Base-by-base conservation (phyloP, 768 basidiomycete species). In the Lactarius quietus region DNA sequence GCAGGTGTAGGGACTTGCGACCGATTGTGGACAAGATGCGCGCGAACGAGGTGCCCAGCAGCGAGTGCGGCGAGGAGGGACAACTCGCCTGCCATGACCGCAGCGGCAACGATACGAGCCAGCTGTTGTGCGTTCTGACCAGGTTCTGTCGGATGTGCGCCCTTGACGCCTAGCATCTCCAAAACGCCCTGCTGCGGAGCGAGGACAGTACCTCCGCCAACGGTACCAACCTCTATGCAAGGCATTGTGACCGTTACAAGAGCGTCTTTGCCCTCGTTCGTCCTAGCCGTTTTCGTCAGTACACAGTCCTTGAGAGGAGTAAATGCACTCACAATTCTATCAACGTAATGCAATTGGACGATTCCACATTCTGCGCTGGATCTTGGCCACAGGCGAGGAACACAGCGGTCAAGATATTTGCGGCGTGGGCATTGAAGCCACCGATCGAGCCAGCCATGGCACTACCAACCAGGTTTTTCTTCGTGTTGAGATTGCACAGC, bases 381-480 rank as follows among this genome's bases (percentile, higher is more conserved):
- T 99, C 97, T 77, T 99, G 97, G 20, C 97, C 97, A 43, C 95
- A 96, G 18, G 97, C 97, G 68, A 99, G 79, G 80, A 89, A 99
- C 62, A 98, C 80, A 4, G 97, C 95, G 33, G 97, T 98, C 69
- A 98, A 78, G 72, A 98, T 98, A 76, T 98, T 98, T 60, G 95
- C 90, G 6, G 96, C 96, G 76, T 99, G 97, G 12, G 97, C 97
- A 77, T 99, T 99, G 80, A 96, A 98, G 1, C 97, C 97, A 36
- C 97, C 97, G 61, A 98, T 84, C n/a, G 87, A 88, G 6, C 96
- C 97, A 48, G 97, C 96, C 96, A 99, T 98, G 53, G 96, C 95
- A 69, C 92, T 95, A 8, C 97, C 97, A 58, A 98, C 83, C 70
- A 98, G 76, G 76, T 99, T 98, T 88, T 99, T 99, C 87, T 97